These are phyloP conservation scores for Capsella rubella DNA, from an alignment of 441 rosid species.

Conservation along the genomic window DNA sequence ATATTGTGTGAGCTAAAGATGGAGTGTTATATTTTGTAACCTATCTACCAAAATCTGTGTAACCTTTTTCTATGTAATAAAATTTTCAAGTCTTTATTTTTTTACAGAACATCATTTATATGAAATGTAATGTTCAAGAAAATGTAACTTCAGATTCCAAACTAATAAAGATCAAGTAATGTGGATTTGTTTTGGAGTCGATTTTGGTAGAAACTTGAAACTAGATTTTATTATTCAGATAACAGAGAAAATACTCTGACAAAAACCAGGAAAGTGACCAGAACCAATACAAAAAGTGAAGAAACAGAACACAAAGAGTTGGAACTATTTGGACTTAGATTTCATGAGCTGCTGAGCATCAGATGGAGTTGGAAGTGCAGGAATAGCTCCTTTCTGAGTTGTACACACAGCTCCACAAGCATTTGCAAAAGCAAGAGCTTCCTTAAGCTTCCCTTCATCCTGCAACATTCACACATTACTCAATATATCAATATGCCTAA, in stretches of 20 bases:
- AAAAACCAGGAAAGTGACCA: not conserved
- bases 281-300: not conserved
- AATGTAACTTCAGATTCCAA: not conserved
- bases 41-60: slow-evolving; percentile 18
- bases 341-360: slow-evolving; percentile 59
- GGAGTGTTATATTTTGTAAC: slow-evolving; percentile 24
- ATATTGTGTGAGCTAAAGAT: not conserved
- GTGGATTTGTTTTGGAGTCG: not conserved
- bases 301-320: not conserved
- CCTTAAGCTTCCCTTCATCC: slow-evolving; percentile 67
- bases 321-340: slow-evolving; percentile 26
- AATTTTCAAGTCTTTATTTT: not conserved
- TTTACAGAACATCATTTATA: not conserved
- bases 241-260: not conserved
- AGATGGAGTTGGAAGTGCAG: slow-evolving; percentile 63
- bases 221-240: slow-evolving; percentile 10
- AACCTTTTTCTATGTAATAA: slow-evolving; percentile 14
- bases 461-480: slow-evolving; percentile 33
- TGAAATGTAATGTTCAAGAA: not conserved
- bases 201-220: not conserved
- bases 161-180: not conserved
- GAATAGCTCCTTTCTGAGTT: slow-evolving; percentile 82
- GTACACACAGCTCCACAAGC: slow-evolving; percentile 81
- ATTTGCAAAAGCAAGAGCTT: slow-evolving; percentile 64
- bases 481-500: not conserved